Conservation (phyloP, 78 protist genomes). For the Dictyostelium citrinum region DNA sequence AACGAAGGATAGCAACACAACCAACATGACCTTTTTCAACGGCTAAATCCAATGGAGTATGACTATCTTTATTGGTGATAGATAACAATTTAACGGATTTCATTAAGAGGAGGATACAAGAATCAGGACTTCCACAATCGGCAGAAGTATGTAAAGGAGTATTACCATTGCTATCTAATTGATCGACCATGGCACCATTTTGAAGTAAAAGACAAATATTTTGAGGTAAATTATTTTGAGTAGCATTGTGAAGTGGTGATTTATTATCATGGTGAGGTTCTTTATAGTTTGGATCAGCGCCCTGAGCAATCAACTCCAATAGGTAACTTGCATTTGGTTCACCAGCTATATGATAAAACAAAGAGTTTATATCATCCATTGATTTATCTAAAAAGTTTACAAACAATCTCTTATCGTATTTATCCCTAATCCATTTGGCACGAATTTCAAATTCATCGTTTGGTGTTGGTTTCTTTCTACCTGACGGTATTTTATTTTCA, state of each 20-base stretch:
- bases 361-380: conserved; percentile 36
- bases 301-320: conserved; percentile 43
- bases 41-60: conserved; percentile 74
- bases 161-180: conserved; percentile 31
- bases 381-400: conserved; percentile 29
- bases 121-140: conserved; percentile 20
- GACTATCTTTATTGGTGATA: conserved; percentile 2
- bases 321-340: conserved; percentile 3
- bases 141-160: conserved; percentile 38
- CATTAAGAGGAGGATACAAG: conserved; percentile 50
- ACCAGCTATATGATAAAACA: conserved; percentile 19
- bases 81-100: conserved; percentile 38
- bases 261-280: not conserved
- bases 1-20: conserved; percentile 75
- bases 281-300: conserved; percentile 34
- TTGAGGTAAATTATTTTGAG: not conserved
- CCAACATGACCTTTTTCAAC: conserved; percentile 73
- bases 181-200: conserved; percentile 35
- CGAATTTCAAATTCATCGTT: conserved; percentile 41
- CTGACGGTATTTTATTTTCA: conserved; percentile 63
- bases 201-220: conserved; percentile 54
- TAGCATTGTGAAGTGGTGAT: conserved; percentile 57
- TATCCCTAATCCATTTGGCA: conserved; percentile 59
- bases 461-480: conserved; percentile 57
- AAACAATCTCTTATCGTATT: conserved; percentile 57